Evolutionary conservation across 2,329 filamentous ascomycete genomes (phyloP), one percentile per base, ranked within the genome.

Genomic region (Herpotrichia juniperi): DNA sequence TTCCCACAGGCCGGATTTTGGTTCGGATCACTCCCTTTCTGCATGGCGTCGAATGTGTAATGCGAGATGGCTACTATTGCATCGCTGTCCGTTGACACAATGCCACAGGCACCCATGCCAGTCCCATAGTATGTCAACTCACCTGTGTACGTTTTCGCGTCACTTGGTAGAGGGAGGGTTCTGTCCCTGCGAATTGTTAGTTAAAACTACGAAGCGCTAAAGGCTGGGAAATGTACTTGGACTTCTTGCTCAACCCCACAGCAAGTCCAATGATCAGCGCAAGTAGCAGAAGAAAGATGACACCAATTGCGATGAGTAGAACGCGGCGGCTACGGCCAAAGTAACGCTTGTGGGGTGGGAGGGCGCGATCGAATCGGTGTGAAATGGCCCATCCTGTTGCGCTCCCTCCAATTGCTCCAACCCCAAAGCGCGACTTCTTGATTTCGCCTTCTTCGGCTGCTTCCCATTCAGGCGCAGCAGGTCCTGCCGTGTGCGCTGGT

Each of bases 51-150:
- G 65, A 84, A 93, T 4, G 89, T 67, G n/a, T 80, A 65, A 62
- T 87, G 83, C 1, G 87, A 87, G 0, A 93, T 79, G 0, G 90
- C 83, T 30, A 83, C 87, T 34, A 93, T 83, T 50, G 80, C 66
- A 50, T 91, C 87, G 7, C 69, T 72, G 7, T 79, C 76, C 1
- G 67, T 72, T 47, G 82, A 84, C 1, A 74, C 78, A 26, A 81
- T 72, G 4, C 89, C 90, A 67, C 90, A 93, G 0, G 89, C 86
- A 11, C 90, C 89, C 3, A 90, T 78, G 0, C 72, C 83, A 0
- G 87, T 83, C 16, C 77, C 75, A 69, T 89, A 93, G 75, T 86
- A 93, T 1, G 87, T 91, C 45, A 90, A 69, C 44, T 90, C 86
- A 46, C 87, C 88, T 3, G 75, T 80, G 62, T 83, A 84, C 0